phyloP scores from a whole-genome alignment of 1,284 basidiomycete genomes.

The Ceratobasidium sp. region DNA sequence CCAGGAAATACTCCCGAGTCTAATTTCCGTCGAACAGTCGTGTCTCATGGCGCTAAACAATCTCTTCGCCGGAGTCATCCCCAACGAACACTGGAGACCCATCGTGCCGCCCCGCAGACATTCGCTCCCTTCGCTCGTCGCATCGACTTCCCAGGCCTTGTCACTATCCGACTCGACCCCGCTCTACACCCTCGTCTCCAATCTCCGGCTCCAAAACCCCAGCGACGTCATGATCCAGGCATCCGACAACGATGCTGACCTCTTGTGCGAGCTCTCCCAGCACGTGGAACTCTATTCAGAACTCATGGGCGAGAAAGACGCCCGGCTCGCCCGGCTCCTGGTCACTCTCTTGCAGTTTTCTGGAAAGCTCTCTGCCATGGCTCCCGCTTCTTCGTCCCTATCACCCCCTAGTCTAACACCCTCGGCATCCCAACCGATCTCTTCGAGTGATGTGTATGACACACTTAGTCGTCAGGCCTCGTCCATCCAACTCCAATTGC shows the following conservation, averaged over 20 bases:
- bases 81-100: constrained; percentile 54
- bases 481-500: constrained; percentile 66
- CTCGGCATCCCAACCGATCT: constrained; percentile 5
- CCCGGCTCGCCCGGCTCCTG: constrained; percentile 67
- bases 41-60: constrained; percentile 75
- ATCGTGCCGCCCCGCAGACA: constrained; percentile 70
- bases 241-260: constrained; percentile 56
- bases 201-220: constrained; percentile 58
- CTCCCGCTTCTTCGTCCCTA: constrained; percentile 44
- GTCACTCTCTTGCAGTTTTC: constrained; percentile 72
- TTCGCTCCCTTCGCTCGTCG: constrained; percentile 60
- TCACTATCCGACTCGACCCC: constrained; percentile 55
- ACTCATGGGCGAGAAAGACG: constrained; percentile 59
- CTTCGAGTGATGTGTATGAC: constrained; percentile 57
- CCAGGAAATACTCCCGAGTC: constrained; percentile 67
- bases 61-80: constrained; percentile 62
- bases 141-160: constrained; percentile 51
- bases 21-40: constrained; percentile 71
- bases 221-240: constrained; percentile 56
- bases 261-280: constrained; percentile 70
- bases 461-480: constrained; percentile 71
- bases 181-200: constrained; percentile 67
- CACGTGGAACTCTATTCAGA: constrained; percentile 56
- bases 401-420: constrained; percentile 37
- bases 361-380: constrained; percentile 60